phyloP scores from a whole-genome alignment of 2,329 filamentous ascomycete species.

The Aspergillus niger region DNA sequence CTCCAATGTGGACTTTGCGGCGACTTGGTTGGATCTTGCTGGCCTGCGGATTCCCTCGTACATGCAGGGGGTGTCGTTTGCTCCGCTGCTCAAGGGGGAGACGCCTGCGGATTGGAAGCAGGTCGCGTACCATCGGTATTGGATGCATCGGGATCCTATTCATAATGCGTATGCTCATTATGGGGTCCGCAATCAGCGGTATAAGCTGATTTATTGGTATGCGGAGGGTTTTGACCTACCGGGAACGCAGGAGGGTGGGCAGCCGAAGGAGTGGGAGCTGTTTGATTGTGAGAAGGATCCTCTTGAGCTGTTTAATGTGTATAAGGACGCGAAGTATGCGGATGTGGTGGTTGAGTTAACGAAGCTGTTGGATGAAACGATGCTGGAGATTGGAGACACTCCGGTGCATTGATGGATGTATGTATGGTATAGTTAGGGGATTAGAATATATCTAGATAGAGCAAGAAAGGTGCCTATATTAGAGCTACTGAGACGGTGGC shows the following conservation, averaged over 20 bases:
- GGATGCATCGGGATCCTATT: slow-evolving; percentile 57
- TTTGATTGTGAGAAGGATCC: slow-evolving; percentile 57
- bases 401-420: slow-evolving; percentile 4
- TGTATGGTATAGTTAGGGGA: not conserved
- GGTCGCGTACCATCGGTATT: slow-evolving; percentile 58
- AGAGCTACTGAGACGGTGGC: too few relatives aligned
- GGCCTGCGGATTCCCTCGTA: slow-evolving; percentile 47
- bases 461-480: too few relatives aligned
- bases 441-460: too few relatives aligned
- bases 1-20: slow-evolving; percentile 58
- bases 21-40: slow-evolving; percentile 54
- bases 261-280: slow-evolving; percentile 56
- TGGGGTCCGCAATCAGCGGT: slow-evolving; percentile 53
- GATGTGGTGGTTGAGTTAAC: slow-evolving; percentile 47
- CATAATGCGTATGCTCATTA: slow-evolving; percentile 57
- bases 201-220: slow-evolving; percentile 62
- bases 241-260: slow-evolving; percentile 42
- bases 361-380: slow-evolving; percentile 50
- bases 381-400: slow-evolving; percentile 54
- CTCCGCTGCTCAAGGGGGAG: slow-evolving; percentile 37
- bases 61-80: slow-evolving; percentile 56
- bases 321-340: slow-evolving; percentile 42
- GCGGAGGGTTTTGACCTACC: slow-evolving; percentile 52
- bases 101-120: slow-evolving; percentile 53
- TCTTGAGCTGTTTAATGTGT: slow-evolving; percentile 53